Evolutionary conservation across 306 rosid genomes (phyloP), one percentile per base, ranked within the genome.

Genomic region (Begonia peltatifolia): DNA sequence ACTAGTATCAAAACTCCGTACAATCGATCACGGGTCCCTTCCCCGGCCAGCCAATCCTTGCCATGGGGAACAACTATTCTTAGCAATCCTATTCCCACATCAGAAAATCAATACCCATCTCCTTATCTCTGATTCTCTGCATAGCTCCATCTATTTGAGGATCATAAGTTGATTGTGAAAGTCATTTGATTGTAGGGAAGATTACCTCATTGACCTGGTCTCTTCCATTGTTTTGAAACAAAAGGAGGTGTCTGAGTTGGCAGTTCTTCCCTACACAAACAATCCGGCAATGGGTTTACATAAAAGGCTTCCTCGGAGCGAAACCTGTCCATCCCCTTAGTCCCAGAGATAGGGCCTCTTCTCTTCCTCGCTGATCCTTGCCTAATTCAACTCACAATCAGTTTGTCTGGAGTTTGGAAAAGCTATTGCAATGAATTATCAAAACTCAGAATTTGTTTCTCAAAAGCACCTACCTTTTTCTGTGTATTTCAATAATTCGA

Each of bases 281-380:
- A 92, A 66, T 77, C 99, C 0, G 99, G 96, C 63, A 77, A 73
- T 55, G 99, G 94, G 63, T 92, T 86, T 13, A 85, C 79, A 23
- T 92, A 92, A 72, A 83, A 92, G 10, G 96, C 70, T 70, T 92
- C 99, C 75, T 92, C 99, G 22, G 94, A 86, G 1, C 99, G 96
- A 73, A 92, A 86, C 57, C 99, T 92, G 55, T 92, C 94, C 59
- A 64, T 67, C 22, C 96, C 99, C 72, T 60, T 92, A 35, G 99
- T 86, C 72, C 99, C 99, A 7, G 94, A 59, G 63, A 79, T 67
- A 10, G 96, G 96, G 20, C 99, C 99, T 68, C 73, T 86, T 68
- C 99, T 92, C 78, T 86, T 92, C 73, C 88, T 76, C 2, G 85
- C 77, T 0, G 85, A 75, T 47, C 99, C 99, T 63, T 74, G 81